A percentile compares a stretch with the other conserved stretches of the same genome.
These are phyloP conservation scores for Gossypium davidsonii DNA, from an alignment of 441 rosid genomes.

Conservation along the genomic window DNA sequence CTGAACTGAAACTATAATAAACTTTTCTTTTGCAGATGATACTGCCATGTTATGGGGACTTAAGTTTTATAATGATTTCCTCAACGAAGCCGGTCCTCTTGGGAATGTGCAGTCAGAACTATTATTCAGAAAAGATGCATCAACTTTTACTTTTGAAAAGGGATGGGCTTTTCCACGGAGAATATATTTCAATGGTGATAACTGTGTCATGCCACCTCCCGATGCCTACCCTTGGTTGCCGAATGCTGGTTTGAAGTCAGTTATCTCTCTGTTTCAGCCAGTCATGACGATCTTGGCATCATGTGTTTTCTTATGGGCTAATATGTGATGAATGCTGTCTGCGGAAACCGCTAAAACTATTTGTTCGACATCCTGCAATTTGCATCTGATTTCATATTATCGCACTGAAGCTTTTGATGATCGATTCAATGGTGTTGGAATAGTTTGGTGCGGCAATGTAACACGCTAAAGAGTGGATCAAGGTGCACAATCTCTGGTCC, in stretches of 20 bases:
- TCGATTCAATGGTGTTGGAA: constrained; percentile 1
- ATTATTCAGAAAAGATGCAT: constrained; percentile 63
- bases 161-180: constrained; percentile 98
- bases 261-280: constrained; percentile 26
- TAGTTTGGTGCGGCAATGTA: constrained; percentile 9
- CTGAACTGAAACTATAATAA: not conserved
- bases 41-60: constrained; percentile 91
- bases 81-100: constrained; percentile 67
- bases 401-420: constrained; percentile 13
- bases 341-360: constrained; percentile 14
- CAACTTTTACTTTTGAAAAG: constrained; percentile 86
- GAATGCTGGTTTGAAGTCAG: constrained; percentile 38
- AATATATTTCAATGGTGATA: constrained; percentile 84
- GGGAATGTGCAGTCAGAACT: constrained; percentile 93
- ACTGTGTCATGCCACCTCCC: constrained; percentile 95
- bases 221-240: constrained; percentile 91
- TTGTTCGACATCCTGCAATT: constrained; percentile 7
- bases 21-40: constrained; percentile 51
- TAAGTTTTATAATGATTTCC: constrained; percentile 74
- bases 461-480: constrained; percentile 13
- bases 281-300: constrained; percentile 27
- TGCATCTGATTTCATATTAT: not conserved
- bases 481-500: constrained; percentile 13
- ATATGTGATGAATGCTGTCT: constrained; percentile 23
- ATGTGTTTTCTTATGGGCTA: constrained; percentile 27